Percentiles rank a stretch among this genome's conserved stretches.
phyloP scores from a whole-genome alignment of 2,329 filamentous ascomycete genomes.

The Pyrenophora graminea region DNA sequence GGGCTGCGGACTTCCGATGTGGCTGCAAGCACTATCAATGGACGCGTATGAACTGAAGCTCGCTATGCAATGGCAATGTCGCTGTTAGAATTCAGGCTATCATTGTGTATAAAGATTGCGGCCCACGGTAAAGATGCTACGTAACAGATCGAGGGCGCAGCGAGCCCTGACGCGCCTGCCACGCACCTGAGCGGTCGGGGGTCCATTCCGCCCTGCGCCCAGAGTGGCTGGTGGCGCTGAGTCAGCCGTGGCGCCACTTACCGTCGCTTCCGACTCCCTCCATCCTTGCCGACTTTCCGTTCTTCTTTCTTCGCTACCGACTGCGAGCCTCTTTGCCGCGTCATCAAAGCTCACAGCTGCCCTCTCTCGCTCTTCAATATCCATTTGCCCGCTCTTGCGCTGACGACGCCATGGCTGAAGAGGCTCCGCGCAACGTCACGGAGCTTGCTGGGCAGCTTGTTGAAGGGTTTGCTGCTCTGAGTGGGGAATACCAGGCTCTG shows the following conservation, averaged over 20 bases:
- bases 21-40: background rate
- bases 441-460: conserved; percentile 50
- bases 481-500: conserved; percentile 53
- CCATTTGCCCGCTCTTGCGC: conserved; percentile 10
- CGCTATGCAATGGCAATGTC: conserved; percentile 1
- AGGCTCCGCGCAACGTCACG: conserved; percentile 28
- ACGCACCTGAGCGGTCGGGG: conserved; percentile 26
- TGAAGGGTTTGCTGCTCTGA: conserved; percentile 53
- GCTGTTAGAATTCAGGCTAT: conserved; percentile 13
- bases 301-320: conserved; percentile 17
- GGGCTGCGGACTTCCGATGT: conserved; percentile 13
- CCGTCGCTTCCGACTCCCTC: conserved; percentile 12
- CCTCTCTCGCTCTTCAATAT: background rate
- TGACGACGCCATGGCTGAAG: conserved; percentile 33
- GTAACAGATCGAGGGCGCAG: conserved; percentile 39
- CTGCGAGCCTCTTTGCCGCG: conserved; percentile 29
- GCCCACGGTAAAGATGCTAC: conserved; percentile 35
- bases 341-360: conserved; percentile 27
- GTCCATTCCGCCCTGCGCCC: conserved; percentile 7
- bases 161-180: conserved; percentile 36
- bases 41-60: background rate
- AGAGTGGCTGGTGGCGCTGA: conserved; percentile 15
- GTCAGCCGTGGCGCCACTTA: conserved; percentile 18
- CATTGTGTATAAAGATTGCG: conserved; percentile 26
- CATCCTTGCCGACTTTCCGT: conserved; percentile 23